Conservation (phyloP, 1,284 basidiomycete species). For the Inonotus obliquus region DNA sequence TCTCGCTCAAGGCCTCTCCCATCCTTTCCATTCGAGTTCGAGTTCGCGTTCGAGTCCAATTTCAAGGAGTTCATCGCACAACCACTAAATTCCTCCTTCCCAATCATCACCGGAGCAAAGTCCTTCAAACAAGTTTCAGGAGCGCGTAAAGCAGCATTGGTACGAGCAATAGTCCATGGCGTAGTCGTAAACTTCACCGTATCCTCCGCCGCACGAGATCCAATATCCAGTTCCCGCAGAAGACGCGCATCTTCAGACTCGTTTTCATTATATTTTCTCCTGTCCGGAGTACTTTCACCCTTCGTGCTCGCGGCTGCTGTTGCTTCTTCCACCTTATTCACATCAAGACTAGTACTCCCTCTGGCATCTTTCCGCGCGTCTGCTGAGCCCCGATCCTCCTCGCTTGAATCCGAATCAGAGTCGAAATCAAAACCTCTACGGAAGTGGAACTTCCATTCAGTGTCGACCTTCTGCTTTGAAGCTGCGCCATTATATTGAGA, state of each 20-base stretch:
- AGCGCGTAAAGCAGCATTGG: conserved; percentile 56
- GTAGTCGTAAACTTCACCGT: conserved; percentile 59
- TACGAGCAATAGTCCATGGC: conserved; percentile 71
- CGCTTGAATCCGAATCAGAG: conserved; percentile 7
- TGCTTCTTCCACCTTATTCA: background rate
- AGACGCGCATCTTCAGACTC: conserved; percentile 25
- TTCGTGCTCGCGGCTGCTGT: background rate
- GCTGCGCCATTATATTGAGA: background rate
- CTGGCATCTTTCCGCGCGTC: too few species aligned
- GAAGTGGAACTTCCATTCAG: conserved; percentile 12
- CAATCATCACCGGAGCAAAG: background rate
- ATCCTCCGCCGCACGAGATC: conserved; percentile 43
- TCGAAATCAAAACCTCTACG: conserved; percentile 6
- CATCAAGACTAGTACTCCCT: too few species aligned
- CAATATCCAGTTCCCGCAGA: conserved; percentile 54
- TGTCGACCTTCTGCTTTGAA: background rate
- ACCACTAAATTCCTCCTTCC: background rate
- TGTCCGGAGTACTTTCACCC: background rate
- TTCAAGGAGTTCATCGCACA: too few species aligned
- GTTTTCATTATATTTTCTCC: background rate
- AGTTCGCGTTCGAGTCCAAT: too few species aligned
- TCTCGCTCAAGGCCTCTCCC: background rate
- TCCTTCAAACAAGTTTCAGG: background rate
- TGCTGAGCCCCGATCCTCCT: background rate
- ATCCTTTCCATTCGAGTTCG: background rate